Percentiles rank a stretch among this genome's conserved stretches.
Evolutionary conservation across 2,329 filamentous ascomycete species (phyloP).

Genomic region (Aspergillus latus): DNA sequence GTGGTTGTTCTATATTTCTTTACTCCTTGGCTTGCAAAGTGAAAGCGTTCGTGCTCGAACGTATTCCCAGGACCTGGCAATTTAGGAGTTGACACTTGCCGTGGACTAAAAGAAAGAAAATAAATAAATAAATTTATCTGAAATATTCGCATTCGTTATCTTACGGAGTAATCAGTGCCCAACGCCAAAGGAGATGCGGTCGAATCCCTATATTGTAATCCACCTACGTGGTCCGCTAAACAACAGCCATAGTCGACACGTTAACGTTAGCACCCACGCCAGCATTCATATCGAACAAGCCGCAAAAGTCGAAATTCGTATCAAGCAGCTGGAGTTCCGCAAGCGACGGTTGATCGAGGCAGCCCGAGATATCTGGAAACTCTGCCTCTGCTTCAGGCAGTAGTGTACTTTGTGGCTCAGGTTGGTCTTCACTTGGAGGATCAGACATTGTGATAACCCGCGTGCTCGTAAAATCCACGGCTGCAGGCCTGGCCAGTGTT

Average conservation of each 20-base stretch:
- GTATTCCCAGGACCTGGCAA: too few species aligned
- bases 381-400: not conserved
- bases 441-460: not conserved
- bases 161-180: not conserved
- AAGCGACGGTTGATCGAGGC: not conserved
- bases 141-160: too few species aligned
- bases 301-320: constrained; percentile 8
- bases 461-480: not conserved
- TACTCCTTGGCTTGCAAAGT: too few species aligned
- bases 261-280: not conserved
- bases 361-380: not conserved
- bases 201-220: too few species aligned
- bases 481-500: not conserved
- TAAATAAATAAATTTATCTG: too few species aligned
- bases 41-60: too few species aligned
- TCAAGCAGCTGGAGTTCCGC: constrained; percentile 5
- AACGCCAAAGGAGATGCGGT: too few species aligned
- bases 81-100: too few species aligned
- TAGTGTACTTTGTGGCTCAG: not conserved
- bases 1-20: too few species aligned
- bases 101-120: too few species aligned
- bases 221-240: not conserved
- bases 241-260: not conserved
- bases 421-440: not conserved
- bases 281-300: constrained; percentile 7